Evolutionary conservation across 1,284 basidiomycete genomes (phyloP), one percentile per base, ranked within the genome.

Genomic region (Rugosomyces carneus): DNA sequence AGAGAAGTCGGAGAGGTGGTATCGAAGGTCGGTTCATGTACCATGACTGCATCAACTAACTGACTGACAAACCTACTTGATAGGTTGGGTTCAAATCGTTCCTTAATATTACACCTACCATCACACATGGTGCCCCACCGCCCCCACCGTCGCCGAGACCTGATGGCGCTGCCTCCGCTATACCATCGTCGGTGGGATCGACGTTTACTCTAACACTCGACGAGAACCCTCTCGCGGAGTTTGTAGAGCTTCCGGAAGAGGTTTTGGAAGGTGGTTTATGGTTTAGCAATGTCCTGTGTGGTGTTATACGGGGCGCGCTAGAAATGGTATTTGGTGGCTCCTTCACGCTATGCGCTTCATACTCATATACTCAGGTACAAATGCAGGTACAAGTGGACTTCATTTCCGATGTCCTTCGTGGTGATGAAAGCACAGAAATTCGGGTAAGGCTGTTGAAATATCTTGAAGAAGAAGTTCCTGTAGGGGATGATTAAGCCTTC

Each of bases 41-140:
- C 37, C 34, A 18, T 26, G 13, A 24, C 35, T 29, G 27, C 13
- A 24, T 43, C 29, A 10, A 49, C 26, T 20, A 10, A 49, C 26
- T 20, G 37, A 31, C 44, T 51, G 6, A 41, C 32, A 20, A 7
- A 20, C 9, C 42, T 31, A 40, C n/a, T 8, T 15, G 13, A 24
- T 56, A 95, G 90, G 89, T 99, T 55, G 96, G 93, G n/a, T 99
- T 99, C 77, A 97, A 97, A 67, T 87, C 93, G 10, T 99, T 99
- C 66, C 72, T 99, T 45, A 97, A 97, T 63, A 89, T 98, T 55
- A 85, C 88, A 0, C 96, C 96, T 0, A 74, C 70, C 21, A 78
- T 98, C 40, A 78, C 83, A 6, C 92, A 95, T 57, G 74, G 76
- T 53, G 60, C 71, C 46, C 68, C 74, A 9, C 65, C 65, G 23